Evolutionary conservation across 495 filamentous ascomycete genomes (phyloP).

Genomic region (Penicillium samsonianum): DNA sequence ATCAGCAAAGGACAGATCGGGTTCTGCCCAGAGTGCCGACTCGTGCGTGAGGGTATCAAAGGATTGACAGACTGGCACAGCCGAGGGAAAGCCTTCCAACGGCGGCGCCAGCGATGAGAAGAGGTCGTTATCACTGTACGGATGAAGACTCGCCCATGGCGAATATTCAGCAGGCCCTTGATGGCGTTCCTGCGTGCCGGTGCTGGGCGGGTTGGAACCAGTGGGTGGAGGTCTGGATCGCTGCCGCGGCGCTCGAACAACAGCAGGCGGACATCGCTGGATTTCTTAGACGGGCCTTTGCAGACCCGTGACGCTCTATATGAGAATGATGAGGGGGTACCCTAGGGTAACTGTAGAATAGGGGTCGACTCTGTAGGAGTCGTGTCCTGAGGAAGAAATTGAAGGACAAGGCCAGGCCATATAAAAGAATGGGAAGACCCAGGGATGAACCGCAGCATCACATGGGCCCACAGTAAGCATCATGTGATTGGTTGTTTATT

Average conservation of each 20-base stretch:
- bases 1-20: conserved; percentile 26
- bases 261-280: conserved; percentile 29
- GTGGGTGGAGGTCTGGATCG: conserved; percentile 17
- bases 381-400: conserved; percentile 32
- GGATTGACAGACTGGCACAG: conserved; percentile 21
- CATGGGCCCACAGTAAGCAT: neutral
- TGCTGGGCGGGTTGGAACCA: conserved; percentile 26
- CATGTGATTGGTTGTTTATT: conserved; percentile 17
- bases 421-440: conserved; percentile 10
- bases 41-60: conserved; percentile 25
- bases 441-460: conserved; percentile 13
- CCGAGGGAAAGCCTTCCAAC: conserved; percentile 19
- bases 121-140: conserved; percentile 12
- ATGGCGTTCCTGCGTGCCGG: conserved; percentile 20
- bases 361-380: conserved; percentile 19
- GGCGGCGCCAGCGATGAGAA: conserved; percentile 21
- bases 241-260: conserved; percentile 25
- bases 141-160: conserved; percentile 19
- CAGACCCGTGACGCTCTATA: conserved; percentile 29
- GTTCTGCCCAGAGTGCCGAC: conserved; percentile 31
- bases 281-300: conserved; percentile 33
- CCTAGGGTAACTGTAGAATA: neutral
- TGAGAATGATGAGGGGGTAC: neutral
- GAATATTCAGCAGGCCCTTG: conserved; percentile 20
- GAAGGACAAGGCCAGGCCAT: conserved; percentile 6